Base-by-base conservation (phyloP, 345 rosid genomes). In the Capsella bursapastoris region DNA sequence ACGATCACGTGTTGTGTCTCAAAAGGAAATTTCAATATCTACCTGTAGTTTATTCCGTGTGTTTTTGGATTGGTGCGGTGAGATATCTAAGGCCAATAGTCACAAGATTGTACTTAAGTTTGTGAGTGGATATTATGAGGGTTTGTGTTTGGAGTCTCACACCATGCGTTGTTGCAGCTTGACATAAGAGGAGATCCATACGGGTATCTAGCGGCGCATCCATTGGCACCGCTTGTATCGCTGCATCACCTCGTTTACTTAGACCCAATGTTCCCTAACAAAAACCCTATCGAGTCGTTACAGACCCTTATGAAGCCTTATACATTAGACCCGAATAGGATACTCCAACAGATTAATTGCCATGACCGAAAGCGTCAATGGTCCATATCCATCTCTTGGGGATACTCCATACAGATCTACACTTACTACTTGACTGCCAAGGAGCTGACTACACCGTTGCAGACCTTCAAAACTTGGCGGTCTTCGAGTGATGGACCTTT, bases 381-480 rank as follows among this genome's bases (percentile, higher is more conserved):
- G 97, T 84, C 96, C 0, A 59, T 91, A 45, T 84, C 91, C n/a
- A 59, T 93, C 45, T 75, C 98, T 5, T 93, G 97, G 97, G 98
- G 98, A 41, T 91, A 91, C 82, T 80, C 92, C 7, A 61, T 93
- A 67, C 96, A 86, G 71, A 71, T 93, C 2, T 88, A 87, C 75
- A 88, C 90, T 0, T 61, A 70, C 4, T 35, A 83, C 48, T 29
- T 87, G 31, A 44, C 84, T 0, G 80, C 92, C 5, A 74, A 18
- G 34, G 82, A 79, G 52, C 71, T 90, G 76, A 81, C 73, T 49
- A 80, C 66, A 60, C 94, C 97, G 1, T n/a, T 86, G 68, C 89
- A 81, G 66, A 93, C 91, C 7, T 93, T 91, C 68, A 89, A 82
- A 84, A 89, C 93, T 0, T 91, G 97, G 97, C 66, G 90, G 78